Evolutionary conservation across 176 grass and related monocot genomes (phyloP), one percentile per base, ranked within the genome.

Genomic region (sorghum (Sorghum bicolor)): DNA sequence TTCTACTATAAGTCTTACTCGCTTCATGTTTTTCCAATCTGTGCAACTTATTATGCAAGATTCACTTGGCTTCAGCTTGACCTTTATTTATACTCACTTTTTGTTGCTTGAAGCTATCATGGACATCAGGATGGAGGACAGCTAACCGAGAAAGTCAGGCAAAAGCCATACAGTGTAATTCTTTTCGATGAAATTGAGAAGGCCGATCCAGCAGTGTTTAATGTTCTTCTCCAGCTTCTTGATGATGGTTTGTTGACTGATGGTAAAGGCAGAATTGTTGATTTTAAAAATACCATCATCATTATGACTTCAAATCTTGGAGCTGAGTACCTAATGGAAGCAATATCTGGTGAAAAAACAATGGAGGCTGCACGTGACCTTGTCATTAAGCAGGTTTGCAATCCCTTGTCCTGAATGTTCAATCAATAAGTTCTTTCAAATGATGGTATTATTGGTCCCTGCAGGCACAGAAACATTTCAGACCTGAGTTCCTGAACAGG

Each of bases 221-320:
- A 89, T 61, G 43, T 86, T 25, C 84, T 89, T 8, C 83, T 86
- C 14, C 90, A 92, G 62, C 64, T 89, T 22, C 78, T 92, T 19
- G 82, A 89, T 34, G 90, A 89, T 74, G 90, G 90, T 22, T 33
- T 83, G 25, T 39, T 92, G 39, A 92, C 90, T 53, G 86, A 86
- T 82, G 87, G 91, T 10, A 82, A 89, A 89, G 91, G 87, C 30
- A 79, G 91, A 5, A 77, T 65, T 0, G 72, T 89, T 3, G 80
- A 92, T 82, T 92, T 89, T 63, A 89, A 80, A 20, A 92, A 92
- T 44, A 84, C 87, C 10, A 82, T 89, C 14, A 80, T 89, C 26
- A 87, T 89, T 43, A 84, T 92, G 87, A 92, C 90, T 20, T 89
- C 87, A 19, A 92, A 92, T 72, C 66, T 92, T 3, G 87, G 91